Evolutionary conservation across 164 flowering plant species (phyloP), one percentile per base, ranked within the genome.

Genomic region (Stephania yunnanensis): DNA sequence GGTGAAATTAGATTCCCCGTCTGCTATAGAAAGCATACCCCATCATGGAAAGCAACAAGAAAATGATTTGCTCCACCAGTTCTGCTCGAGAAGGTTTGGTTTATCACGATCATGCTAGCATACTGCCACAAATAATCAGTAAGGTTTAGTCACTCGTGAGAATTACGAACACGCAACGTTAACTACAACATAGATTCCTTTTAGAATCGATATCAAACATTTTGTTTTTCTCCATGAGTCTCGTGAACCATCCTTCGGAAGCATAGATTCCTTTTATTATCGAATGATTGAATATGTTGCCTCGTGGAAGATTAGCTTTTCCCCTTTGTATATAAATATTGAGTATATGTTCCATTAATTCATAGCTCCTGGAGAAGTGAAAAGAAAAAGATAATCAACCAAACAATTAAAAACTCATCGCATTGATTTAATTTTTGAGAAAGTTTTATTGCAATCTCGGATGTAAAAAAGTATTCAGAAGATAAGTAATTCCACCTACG

Each of bases 241-340:
- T 67, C 76, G 52, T 74, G n/a, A 74, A 74, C 76, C 76, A 74
- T 68, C 76, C 76, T 30, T 75, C 77, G 13, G 84, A 83, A 46
- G 84, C 82, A 78, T 83, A 83, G 15, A 83, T 84, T 68, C 94
- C 94, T 46, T 87, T 83, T 74, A 86, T 70, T 68, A 63, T 61
- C 30, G 78, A n/a, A n/a, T n/a, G n/a, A n/a, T n/a, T n/a, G n/a
- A 66, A 15, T 25, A 0, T 70, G 48, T 63, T 22, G 75, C 73
- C 52, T 36, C 5, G 44, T 75, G 77, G 55, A 75, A 75, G 36
- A 75, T 75, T 50, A 72, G 77, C 25, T 70, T 71, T 69, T 69
- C 71, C 69, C 77, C 77, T 30, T 75, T 75, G 69, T 5, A 75
- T 61, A n/a, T 69, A 75, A 42, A 75, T 67, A 44, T 75, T 75